These are phyloP conservation scores for Starmera stellimalicola DNA, from an alignment of 1,139 yeast species.

Conservation along the genomic window DNA sequence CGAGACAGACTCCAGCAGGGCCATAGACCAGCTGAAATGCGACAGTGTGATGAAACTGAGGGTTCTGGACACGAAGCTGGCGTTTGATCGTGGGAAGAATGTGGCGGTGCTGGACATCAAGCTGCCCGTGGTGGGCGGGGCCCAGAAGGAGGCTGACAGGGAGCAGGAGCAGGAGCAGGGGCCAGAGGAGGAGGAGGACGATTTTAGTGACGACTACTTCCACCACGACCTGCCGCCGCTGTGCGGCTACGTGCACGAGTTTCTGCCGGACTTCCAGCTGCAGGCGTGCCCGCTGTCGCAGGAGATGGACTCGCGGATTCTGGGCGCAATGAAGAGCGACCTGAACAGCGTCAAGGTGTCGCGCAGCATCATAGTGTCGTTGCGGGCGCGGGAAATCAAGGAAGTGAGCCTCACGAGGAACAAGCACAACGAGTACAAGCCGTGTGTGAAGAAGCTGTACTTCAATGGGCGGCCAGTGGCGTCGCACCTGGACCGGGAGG, in stretches of 20 bases:
- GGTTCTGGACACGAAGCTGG: background rate
- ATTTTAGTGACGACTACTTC: slow-evolving; percentile 1
- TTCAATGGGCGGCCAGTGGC: slow-evolving; percentile 4
- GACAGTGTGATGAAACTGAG: slow-evolving; percentile 8
- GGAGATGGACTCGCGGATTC: slow-evolving; percentile 43
- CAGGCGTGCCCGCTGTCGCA: slow-evolving; percentile 33
- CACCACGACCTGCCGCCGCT: slow-evolving; percentile 13
- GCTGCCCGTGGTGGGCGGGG: slow-evolving; percentile 6
- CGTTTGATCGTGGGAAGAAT: slow-evolving; percentile 6
- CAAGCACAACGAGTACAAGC: slow-evolving; percentile 4
- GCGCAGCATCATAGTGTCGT: slow-evolving; percentile 30
- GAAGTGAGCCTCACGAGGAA: slow-evolving; percentile 34
- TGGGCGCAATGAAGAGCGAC: slow-evolving; percentile 48
- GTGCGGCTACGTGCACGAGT: slow-evolving; percentile 17
- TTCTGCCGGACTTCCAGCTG: slow-evolving; percentile 23
- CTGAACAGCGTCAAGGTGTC: slow-evolving; percentile 22
- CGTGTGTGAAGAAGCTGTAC: slow-evolving; percentile 6
- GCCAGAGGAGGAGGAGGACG: background rate
- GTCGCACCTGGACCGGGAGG: slow-evolving; percentile 1
- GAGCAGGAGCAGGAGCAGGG: background rate
- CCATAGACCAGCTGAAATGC: slow-evolving; percentile 3
- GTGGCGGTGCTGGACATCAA: slow-evolving; percentile 10
- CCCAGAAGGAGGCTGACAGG: background rate
- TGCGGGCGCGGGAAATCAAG: slow-evolving; percentile 50
- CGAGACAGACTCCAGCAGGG: slow-evolving; percentile 4